Evolutionary conservation across 345 rosid species (phyloP).

Genomic region (Theobroma cacao): DNA sequence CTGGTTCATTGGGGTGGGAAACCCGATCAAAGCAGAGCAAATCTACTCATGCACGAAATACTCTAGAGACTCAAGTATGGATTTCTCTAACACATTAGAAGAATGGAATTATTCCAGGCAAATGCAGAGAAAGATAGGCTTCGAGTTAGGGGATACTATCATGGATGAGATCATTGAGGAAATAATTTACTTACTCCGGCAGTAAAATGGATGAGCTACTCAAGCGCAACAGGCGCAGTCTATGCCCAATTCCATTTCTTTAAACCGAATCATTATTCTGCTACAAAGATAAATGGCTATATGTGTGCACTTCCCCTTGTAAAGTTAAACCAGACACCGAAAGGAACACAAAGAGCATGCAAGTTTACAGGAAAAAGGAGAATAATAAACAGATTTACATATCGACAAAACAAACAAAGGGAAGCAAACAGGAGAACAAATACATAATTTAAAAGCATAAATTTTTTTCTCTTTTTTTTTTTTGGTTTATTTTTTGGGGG

Average conservation of each 20-base stretch:
- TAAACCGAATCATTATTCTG: neutral
- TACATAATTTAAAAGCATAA: neutral
- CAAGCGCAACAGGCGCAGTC: neutral
- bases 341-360: neutral
- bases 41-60: slow-evolving; percentile 17
- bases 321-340: neutral
- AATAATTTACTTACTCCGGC: slow-evolving; percentile 11
- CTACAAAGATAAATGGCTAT: neutral
- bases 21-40: slow-evolving; percentile 10
- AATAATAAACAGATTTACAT: neutral
- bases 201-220: neutral
- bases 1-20: slow-evolving; percentile 18
- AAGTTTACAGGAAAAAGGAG: neutral
- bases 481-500: neutral
- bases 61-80: slow-evolving; percentile 2
- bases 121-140: slow-evolving; percentile 20
- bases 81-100: slow-evolving; percentile 15
- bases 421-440: neutral
- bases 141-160: slow-evolving; percentile 29
- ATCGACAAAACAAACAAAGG: neutral
- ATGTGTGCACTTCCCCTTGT: neutral
- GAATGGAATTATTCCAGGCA: slow-evolving; percentile 21
- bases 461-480: neutral
- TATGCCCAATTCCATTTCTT: neutral
- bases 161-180: slow-evolving; percentile 23